Evolutionary conservation across 805 yeast genomes (phyloP).

Genomic region (Sugiyamaella lignohabitans): DNA sequence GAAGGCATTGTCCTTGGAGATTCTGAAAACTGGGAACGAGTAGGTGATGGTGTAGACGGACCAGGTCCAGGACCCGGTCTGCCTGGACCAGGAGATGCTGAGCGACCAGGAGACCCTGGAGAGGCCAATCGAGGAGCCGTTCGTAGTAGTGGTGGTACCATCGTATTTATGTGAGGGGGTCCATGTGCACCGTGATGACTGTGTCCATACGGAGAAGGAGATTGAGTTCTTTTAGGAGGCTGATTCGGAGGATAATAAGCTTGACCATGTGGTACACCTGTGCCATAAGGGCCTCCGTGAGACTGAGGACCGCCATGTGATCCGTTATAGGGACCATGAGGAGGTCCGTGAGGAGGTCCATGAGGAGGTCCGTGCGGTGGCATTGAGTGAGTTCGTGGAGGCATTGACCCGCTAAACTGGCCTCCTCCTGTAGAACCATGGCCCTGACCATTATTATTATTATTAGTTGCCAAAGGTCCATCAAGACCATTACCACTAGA

Average conservation of each 20-base stretch:
- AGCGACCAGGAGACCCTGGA: too few relatives aligned
- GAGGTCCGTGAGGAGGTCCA: not conserved
- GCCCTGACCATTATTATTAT: too few relatives aligned
- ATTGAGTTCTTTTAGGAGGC: not conserved
- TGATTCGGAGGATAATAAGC: not conserved
- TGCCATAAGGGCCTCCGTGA: not conserved
- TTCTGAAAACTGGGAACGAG: not conserved
- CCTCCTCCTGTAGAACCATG: too few relatives aligned
- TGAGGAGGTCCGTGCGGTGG: not conserved
- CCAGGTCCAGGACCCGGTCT: not conserved
- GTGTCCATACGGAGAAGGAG: too few relatives aligned
- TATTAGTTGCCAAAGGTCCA: too few relatives aligned
- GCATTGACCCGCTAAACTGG: not conserved
- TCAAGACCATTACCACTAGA: too few relatives aligned
- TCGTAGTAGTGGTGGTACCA: constrained; percentile 1
- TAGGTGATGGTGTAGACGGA: not conserved
- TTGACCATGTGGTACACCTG: not conserved
- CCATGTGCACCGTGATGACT: not conserved
- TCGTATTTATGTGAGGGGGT: not conserved
- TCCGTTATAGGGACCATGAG: not conserved
- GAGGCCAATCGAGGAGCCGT: not conserved
- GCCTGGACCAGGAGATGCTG: too few relatives aligned
- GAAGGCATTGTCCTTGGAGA: constrained; percentile 1
- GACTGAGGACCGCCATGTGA: not conserved
- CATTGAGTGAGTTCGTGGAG: not conserved